phyloP scores from a whole-genome alignment of 225 moss, liverwort and hornwort species.

The Marchantia paleacea region DNA sequence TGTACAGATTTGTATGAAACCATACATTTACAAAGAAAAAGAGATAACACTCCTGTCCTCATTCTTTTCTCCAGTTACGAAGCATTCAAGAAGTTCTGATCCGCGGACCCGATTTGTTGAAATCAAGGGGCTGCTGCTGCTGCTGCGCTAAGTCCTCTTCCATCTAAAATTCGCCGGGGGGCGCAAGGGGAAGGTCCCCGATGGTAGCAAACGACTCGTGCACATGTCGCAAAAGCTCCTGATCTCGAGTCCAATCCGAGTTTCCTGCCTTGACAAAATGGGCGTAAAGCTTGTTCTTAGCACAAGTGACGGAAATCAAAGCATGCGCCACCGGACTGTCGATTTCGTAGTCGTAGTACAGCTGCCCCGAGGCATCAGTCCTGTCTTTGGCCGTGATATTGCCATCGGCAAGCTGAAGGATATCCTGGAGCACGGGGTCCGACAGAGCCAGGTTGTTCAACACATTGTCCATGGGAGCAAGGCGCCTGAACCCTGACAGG shows the following conservation, averaged over 20 bases:
- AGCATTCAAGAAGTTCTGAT: background rate
- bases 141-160: background rate
- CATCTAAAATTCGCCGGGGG: conserved; percentile 21
- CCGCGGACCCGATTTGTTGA: too few species aligned
- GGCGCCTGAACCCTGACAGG: conserved; percentile 68
- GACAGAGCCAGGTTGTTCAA: conserved; percentile 89
- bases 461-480: conserved; percentile 86
- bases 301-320: conserved; percentile 91
- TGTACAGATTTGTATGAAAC: conserved; percentile 16
- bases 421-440: conserved; percentile 84
- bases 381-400: conserved; percentile 56
- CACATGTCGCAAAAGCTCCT: conserved; percentile 64
- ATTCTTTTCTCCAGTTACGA: too few species aligned
- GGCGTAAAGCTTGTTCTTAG: conserved; percentile 98
- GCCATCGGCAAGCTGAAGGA: conserved; percentile 71
- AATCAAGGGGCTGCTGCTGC: background rate
- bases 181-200: conserved; percentile 43
- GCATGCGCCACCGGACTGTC: conserved; percentile 85
- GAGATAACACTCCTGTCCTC: background rate
- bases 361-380: conserved; percentile 60
- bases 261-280: conserved; percentile 93
- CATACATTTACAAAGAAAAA: conserved; percentile 2
- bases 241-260: conserved; percentile 84
- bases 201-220: conserved; percentile 89
- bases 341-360: conserved; percentile 88